Evolutionary conservation across 2,329 filamentous ascomycete species (phyloP), one percentile per base, ranked within the genome.

Genomic region (Pyricularia sp.): DNA sequence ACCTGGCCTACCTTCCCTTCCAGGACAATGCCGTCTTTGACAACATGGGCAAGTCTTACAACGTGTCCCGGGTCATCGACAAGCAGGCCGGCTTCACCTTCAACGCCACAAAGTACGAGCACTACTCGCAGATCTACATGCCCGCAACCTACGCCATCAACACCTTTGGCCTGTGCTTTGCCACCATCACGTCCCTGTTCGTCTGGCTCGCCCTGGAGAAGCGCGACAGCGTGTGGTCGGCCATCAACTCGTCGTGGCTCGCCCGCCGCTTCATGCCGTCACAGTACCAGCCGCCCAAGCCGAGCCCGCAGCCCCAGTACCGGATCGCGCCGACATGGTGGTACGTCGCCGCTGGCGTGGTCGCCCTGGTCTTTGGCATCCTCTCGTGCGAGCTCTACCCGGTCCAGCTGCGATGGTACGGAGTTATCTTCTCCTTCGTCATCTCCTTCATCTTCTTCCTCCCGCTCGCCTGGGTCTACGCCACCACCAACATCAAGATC

Each of bases 11-110:
- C 67, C 75, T 87, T 14, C 85, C 85, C 0, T 78, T 86, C 50
- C 81, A 83, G 28, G 83, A 81, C 36, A 80, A 83, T n/a, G 80
- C 81, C 14, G 84, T 82, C 9, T 87, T 81, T 66, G 85, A 87
- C 73, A 85, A 86, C 63, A 84, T 78, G 0, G 85, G 82, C 0
- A 71, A 78, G 4, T 69, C 77, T 0, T 87, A 87, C 71, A 80
- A 87, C 59, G 81, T 83, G 0, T 77, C 79, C 0, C 77, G 76
- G 0, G 83, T 88, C 5, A 77, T 88, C 68, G 76, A 78, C 12
- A 78, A 79, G 26, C 79, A 80, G 10, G 68, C 76, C 0, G 76
- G 79, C 42, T 78, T 76, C 36, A 77, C 76, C 0, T 81, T 87
- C 23, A 79, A 87, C 70, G 73, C 78, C 33, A 75, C 77, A 20